phyloP scores from a whole-genome alignment of 768 basidiomycete genomes.

The Amanita molliuscula region DNA sequence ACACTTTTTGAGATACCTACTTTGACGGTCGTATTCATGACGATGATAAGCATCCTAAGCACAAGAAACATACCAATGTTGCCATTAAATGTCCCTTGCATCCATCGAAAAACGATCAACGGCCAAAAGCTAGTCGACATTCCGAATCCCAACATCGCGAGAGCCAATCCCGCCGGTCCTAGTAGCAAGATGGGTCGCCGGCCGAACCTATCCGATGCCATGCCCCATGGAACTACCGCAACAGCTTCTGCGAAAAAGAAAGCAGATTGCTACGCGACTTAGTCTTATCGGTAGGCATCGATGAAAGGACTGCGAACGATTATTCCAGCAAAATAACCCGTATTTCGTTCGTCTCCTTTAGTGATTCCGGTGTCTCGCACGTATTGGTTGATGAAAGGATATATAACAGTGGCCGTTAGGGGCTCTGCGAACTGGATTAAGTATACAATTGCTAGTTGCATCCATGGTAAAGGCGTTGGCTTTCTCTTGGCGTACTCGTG shows the following conservation, averaged over 20 bases:
- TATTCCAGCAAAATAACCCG: constrained; percentile 31
- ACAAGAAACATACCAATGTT: constrained; percentile 5
- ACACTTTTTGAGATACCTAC: neutral
- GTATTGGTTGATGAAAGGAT: constrained; percentile 28
- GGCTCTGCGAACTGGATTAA: constrained; percentile 25
- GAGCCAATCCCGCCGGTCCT: constrained; percentile 28
- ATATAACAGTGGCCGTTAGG: constrained; percentile 26
- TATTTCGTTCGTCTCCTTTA: constrained; percentile 24
- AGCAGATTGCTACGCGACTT: constrained; percentile 25
- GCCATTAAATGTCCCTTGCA: constrained; percentile 7
- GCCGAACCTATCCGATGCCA: constrained; percentile 31
- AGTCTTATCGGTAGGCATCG: neutral
- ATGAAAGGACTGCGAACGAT: constrained; percentile 17
- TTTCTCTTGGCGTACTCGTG: neutral
- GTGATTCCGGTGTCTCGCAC: constrained; percentile 26
- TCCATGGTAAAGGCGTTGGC: constrained; percentile 19
- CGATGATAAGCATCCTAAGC: constrained; percentile 14
- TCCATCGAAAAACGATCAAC: constrained; percentile 11
- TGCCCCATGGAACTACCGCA: constrained; percentile 35
- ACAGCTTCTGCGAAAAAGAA: constrained; percentile 34
- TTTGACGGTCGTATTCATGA: constrained; percentile 8
- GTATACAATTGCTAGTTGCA: constrained; percentile 20
- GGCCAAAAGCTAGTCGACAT: constrained; percentile 27
- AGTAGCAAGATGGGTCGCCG: constrained; percentile 31
- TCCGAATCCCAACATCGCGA: constrained; percentile 32